Evolutionary conservation across 768 basidiomycete species (phyloP), one percentile per base, ranked within the genome.

Genomic region (Tricholoma hemisulphureum): DNA sequence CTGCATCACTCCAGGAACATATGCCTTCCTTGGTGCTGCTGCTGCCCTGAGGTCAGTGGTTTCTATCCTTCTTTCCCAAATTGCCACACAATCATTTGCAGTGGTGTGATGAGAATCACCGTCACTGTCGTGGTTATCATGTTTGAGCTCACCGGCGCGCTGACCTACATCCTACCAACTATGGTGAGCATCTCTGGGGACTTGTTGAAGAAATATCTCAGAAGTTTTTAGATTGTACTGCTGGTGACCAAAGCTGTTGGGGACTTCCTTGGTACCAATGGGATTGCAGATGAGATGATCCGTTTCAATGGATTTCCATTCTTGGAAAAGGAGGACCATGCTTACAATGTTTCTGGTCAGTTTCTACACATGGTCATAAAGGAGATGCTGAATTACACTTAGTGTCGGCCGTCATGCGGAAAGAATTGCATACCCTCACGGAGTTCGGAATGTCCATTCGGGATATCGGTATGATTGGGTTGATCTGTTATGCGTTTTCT

Each of bases 91-190:
- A 4, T 21, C 34, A 32, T 24, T 54, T 46, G 31, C 66, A 96
- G 97, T 55, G 96, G 97, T 31, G 87, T 98, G 53, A 99, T 98
- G 83, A 84, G 95, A 64, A 91, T 98, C 57, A 99, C 97, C 0
- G 94, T 98, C 24, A 93, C 95, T 0, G 95, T 99, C 5, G 97
- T 98, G 7, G 97, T 98, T 32, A 95, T 99, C 72, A 98, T 99
- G 95, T 98, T 98, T 70, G 96, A 98, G 67, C 80, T 99, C 18
- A 99, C 97, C 3, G 97, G 97, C 11, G 96, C 97, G 6, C 72
- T 98, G 66, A 98, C 94, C 18, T 98, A 99, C 68, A 95, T 98
- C 63, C 75, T 99, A 24, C 97, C 97, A 6, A 95, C 94, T 13
- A 99, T 99, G 97, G 96, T 95, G 62, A 64, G 81, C 49, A 26